These are phyloP conservation scores for Rhododendron williamsianum DNA, from an alignment of 148 eudicot species.

Conservation along the genomic window DNA sequence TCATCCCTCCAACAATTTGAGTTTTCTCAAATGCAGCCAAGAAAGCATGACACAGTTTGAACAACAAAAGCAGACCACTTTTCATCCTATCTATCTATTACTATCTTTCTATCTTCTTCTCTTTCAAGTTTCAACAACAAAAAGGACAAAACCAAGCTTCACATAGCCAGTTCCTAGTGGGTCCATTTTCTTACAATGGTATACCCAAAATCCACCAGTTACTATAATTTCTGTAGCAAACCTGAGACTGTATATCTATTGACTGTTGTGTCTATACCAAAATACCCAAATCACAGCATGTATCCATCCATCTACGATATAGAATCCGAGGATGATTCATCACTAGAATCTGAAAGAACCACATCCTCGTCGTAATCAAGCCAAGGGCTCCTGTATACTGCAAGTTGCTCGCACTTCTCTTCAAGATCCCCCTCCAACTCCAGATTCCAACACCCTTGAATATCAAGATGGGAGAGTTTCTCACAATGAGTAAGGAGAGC, in stretches of 20 bases:
- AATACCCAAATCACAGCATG: background rate
- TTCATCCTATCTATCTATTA: background rate
- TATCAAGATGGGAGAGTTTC: conserved; percentile 18
- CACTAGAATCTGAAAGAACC: background rate
- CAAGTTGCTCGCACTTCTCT: conserved; percentile 4
- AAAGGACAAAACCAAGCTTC: background rate
- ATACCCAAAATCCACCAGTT: background rate
- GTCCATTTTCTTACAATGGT: background rate
- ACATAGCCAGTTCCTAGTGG: background rate
- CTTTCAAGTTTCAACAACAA: background rate
- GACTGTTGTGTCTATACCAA: background rate
- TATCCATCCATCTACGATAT: background rate
- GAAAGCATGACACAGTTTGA: background rate
- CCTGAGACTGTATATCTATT: background rate
- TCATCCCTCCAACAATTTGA: background rate
- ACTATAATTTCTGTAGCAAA: background rate
- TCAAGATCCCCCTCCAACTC: conserved; percentile 9
- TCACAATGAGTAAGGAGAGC: conserved; percentile 16
- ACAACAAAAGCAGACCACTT: background rate
- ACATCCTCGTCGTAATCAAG: conserved; percentile 5
- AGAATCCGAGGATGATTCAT: background rate
- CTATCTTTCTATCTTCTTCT: background rate
- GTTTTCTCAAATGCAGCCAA: background rate
- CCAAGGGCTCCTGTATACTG: conserved; percentile 15
- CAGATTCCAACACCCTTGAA: conserved; percentile 22